Percentiles rank a stretch among this genome's conserved stretches.
Evolutionary conservation across 2,329 filamentous ascomycete genomes (phyloP).

Genomic region (Fusarium chuoi): DNA sequence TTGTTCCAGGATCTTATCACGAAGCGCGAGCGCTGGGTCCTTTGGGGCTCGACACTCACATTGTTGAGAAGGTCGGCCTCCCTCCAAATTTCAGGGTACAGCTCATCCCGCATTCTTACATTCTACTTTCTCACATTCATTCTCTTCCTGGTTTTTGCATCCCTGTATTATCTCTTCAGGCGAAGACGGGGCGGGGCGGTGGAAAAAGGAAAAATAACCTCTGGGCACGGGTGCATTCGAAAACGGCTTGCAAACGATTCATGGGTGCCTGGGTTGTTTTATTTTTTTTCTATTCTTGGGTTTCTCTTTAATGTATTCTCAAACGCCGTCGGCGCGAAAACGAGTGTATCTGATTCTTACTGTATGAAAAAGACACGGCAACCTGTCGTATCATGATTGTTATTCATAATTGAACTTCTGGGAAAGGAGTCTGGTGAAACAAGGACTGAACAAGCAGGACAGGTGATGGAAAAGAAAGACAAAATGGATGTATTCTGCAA

Average conservation of each 20-base stretch:
- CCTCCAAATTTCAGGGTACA: slow-evolving; percentile 33
- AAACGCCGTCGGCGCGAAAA: slow-evolving; percentile 11
- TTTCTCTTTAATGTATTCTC: slow-evolving; percentile 27
- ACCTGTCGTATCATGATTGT: slow-evolving; percentile 4
- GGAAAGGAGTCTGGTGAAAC: slow-evolving; percentile 24
- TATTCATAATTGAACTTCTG: slow-evolving; percentile 23
- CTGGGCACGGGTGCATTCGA: slow-evolving; percentile 16
- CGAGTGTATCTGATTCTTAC: slow-evolving; percentile 23
- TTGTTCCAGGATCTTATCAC: slow-evolving; percentile 21
- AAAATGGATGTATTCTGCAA: slow-evolving; percentile 32
- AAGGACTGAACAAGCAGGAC: slow-evolving; percentile 9
- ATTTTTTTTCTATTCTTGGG: not conserved
- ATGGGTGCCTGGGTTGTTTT: slow-evolving; percentile 3
- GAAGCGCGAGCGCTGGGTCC: slow-evolving; percentile 20
- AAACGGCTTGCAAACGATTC: slow-evolving; percentile 26
- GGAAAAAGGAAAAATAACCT: slow-evolving; percentile 24
- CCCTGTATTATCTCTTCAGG: slow-evolving; percentile 11
- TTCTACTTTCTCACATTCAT: slow-evolving; percentile 5
- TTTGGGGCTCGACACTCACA: not conserved
- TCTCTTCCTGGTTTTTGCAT: slow-evolving; percentile 13
- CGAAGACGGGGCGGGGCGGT: slow-evolving; percentile 19
- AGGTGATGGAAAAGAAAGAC: slow-evolving; percentile 29
- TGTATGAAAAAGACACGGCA: slow-evolving; percentile 31
- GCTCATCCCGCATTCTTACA: not conserved
- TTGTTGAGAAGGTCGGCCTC: not conserved